Conservation (phyloP, 331 rosid species). For the Malus hybrid region DNA sequence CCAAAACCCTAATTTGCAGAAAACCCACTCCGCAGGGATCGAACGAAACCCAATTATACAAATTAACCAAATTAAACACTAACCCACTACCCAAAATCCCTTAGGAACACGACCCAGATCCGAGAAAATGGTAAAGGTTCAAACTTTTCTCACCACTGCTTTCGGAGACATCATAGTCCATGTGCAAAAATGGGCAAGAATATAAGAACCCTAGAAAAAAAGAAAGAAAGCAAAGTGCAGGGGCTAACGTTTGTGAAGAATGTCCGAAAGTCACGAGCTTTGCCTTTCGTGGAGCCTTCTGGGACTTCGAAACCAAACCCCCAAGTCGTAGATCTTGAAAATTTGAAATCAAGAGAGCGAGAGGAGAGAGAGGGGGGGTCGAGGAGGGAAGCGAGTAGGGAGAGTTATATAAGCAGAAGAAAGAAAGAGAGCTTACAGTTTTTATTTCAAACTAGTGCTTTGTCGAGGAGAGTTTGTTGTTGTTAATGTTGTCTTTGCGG, state of each 20-base stretch:
- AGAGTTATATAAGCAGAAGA: not conserved
- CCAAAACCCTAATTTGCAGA: constrained; percentile 3
- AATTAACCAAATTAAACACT: constrained; percentile 6
- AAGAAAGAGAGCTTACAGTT: not conserved
- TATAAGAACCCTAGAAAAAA: not conserved
- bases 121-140: not conserved
- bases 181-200: not conserved
- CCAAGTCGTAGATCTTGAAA: not conserved
- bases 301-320: not conserved
- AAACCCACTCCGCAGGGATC: not conserved
- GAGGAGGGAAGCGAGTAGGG: not conserved
- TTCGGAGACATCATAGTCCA: constrained; percentile 34
- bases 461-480: not conserved
- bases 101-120: not conserved
- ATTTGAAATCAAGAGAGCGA: not conserved
- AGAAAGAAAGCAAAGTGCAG: not conserved
- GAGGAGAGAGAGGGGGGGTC: not conserved
- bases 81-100: constrained; percentile 11
- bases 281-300: not conserved
- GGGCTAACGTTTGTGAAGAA: not conserved
- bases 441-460: not conserved
- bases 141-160: constrained; percentile 30
- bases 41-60: not conserved
- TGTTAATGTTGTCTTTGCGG: not conserved
- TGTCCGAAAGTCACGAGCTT: not conserved